These are phyloP conservation scores for Candida sojae DNA, from an alignment of 1,139 yeast species.

Conservation along the genomic window DNA sequence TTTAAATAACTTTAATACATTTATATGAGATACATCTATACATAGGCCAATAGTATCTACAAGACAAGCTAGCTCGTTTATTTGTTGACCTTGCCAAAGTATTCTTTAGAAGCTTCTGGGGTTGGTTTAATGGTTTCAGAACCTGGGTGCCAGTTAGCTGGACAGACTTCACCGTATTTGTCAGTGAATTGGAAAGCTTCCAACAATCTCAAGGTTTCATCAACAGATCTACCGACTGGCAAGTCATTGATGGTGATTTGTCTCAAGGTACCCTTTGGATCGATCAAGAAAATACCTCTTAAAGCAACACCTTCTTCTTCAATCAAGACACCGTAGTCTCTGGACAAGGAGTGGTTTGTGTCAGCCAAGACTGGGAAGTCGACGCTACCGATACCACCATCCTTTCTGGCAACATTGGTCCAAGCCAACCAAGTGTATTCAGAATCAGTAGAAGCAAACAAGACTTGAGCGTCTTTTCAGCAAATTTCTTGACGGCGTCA, in stretches of 20 bases:
- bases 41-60: background rate
- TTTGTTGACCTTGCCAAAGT: conserved; percentile 63
- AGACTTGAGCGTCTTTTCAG: conserved; percentile 83
- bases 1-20: no score
- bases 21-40: no score
- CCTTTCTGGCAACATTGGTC: conserved; percentile 96
- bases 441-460: conserved; percentile 97
- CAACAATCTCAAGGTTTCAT: conserved; percentile 93
- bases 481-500: conserved; percentile 87
- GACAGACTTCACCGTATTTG: conserved; percentile 97
- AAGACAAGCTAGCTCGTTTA: conserved; percentile 5
- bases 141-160: conserved; percentile 99
- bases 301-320: conserved; percentile 96
- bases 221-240: conserved; percentile 98
- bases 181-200: conserved; percentile 99
- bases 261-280: conserved; percentile 92
- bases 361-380: conserved; percentile 94
- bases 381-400: conserved; percentile 97
- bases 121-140: conserved; percentile 90
- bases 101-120: conserved; percentile 78
- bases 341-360: conserved; percentile 92
- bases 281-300: conserved; percentile 97
- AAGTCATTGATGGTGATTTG: conserved; percentile 97
- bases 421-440: conserved; percentile 97
- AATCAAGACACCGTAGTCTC: conserved; percentile 94